A percentile compares a stretch with the other conserved stretches of the same genome.
phyloP scores from a whole-genome alignment of 129 eudicot species.

The carrot (Daucus carota) region DH1_v3.0 NC_030388.2:32446501-32447000 shows the following conservation, averaged over 20 bases:
- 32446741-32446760: neutral
- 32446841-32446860: neutral
- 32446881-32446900: neutral
- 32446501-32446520: constrained; percentile 35
- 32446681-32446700: neutral
- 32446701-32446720: neutral
- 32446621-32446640: constrained; percentile 13
- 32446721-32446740: neutral
- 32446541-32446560: constrained; percentile 34
- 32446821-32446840: no score
- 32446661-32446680: neutral
- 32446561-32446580: constrained; percentile 37
- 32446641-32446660: neutral
- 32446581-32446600: constrained; percentile 41
- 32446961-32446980: constrained; percentile 29
- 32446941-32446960: constrained; percentile 21
- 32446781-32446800: neutral
- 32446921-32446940: constrained; percentile 7
- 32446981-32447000: constrained; percentile 41
- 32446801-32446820: neutral
- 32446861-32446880: neutral
- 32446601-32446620: constrained; percentile 18
- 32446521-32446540: constrained; percentile 41
- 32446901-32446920: neutral
- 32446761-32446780: neutral